Base-by-base conservation (phyloP, 495 filamentous ascomycete species). In the Sphaerosporella brunnea region DNA sequence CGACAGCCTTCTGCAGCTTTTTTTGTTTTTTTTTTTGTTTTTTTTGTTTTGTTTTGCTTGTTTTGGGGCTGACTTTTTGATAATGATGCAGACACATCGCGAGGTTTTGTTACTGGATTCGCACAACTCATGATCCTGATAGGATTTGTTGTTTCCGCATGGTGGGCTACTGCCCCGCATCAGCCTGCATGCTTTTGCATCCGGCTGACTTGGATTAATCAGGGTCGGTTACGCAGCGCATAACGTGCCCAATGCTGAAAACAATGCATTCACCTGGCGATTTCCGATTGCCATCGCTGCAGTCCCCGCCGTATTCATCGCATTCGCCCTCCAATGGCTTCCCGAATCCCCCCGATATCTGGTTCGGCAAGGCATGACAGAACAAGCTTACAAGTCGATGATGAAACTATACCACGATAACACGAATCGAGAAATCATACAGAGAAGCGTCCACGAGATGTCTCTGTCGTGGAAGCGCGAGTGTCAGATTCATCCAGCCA, bases 311-410 rank as follows among this genome's bases (percentile, higher is more conserved):
- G 41, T 68, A 1, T 41, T 71, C 9, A 59, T 73, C n/a, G 65
- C 54, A 4, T 40, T 68, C 2, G 68, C 68, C 25, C 63, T 73
- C 67, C 62, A 69, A 42, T 74, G 68, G 53, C 58, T 71, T n/a
- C 71, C 71, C 0, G 70, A 73, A 43, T 70, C 69, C n/a, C 71
- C 71, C 9, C 68, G 71, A 11, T 68, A 67, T 49, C 64, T 74
- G 4, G 60, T 73, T 23, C 66, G 68, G 38, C 66, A 63, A 40
- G 66, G 64, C 38, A 53, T 55, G 13, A 64, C 61, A 42, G 62
- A 64, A 0, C 67, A 70, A 44, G 70, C 62, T 10, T 58, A 65
- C 51, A 60, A 62, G 25, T 62, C 69, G 23, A 62, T 75, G 0
- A 56, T 60, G 1, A 70, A 67, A 25, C 51, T 74, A 5, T 70